Percentiles rank a stretch among this genome's conserved stretches.
Conservation (phyloP, 768 basidiomycete genomes). For the Boletus sp. region DNA sequence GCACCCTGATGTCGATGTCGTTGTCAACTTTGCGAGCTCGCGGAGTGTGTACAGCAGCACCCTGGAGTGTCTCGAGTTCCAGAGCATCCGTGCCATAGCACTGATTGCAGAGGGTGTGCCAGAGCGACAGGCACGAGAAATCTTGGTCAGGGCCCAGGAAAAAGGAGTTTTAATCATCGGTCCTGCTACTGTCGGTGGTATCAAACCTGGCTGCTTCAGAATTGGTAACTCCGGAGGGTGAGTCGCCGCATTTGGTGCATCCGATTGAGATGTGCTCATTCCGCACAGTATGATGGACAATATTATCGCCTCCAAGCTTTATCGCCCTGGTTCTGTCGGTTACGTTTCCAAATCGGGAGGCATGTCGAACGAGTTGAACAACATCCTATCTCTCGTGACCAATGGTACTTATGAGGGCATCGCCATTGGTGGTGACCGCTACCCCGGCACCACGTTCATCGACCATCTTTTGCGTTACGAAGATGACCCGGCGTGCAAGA, state of each 20-base stretch:
- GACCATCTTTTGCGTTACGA: constrained; percentile 98
- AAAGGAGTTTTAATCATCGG: constrained; percentile 92
- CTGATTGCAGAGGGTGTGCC: constrained; percentile 99
- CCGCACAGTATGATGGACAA: constrained; percentile 94
- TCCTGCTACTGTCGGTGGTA: constrained; percentile 97
- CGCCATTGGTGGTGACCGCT: constrained; percentile 98
- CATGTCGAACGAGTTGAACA: constrained; percentile 99
- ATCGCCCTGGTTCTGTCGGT: constrained; percentile 94
- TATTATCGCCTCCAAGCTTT: constrained; percentile 97
- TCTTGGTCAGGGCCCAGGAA: constrained; percentile 81
- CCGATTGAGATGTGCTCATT: constrained; percentile 1
- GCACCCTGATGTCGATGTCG: constrained; percentile 94
- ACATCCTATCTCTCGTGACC: constrained; percentile 93
- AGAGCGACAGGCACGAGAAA: constrained; percentile 94
- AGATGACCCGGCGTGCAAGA: constrained; percentile 95
- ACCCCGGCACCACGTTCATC: constrained; percentile 98
- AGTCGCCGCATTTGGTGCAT: constrained; percentile 23
- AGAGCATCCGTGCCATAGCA: constrained; percentile 57
- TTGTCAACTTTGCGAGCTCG: constrained; percentile 96
- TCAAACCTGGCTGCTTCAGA: constrained; percentile 99
- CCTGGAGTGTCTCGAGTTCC: constrained; percentile 74
- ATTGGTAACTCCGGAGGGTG: constrained; percentile 98
- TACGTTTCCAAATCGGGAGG: constrained; percentile 99
- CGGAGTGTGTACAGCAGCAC: constrained; percentile 95
- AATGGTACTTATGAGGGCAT: constrained; percentile 99